A percentile compares a stretch with the other conserved stretches of the same genome.
These are phyloP conservation scores for Ensete ventricosum DNA, from an alignment of 176 grass and related monocot genomes.

Conservation along the genomic window DNA sequence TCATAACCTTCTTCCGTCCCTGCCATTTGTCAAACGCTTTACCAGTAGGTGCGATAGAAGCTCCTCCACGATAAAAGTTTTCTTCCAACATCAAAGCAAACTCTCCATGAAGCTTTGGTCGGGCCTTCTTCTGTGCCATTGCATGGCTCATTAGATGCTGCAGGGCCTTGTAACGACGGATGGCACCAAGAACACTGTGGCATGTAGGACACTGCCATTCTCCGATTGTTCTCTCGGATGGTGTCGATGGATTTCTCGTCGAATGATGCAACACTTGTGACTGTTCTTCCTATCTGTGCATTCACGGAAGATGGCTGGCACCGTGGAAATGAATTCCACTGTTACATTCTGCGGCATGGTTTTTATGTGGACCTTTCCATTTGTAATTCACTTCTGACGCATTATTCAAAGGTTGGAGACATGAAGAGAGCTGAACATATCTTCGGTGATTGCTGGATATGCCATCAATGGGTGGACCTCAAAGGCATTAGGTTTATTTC, in stretches of 20 bases:
- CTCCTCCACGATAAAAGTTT: conserved; percentile 53
- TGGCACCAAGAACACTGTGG: conserved; percentile 85
- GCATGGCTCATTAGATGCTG: conserved; percentile 66
- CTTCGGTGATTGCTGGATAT: conserved; percentile 46
- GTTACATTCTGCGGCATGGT: conserved; percentile 40
- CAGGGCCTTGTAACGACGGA: conserved; percentile 76
- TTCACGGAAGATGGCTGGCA: conserved; percentile 24
- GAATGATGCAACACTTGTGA: conserved; percentile 50
- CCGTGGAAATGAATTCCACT: conserved; percentile 43
- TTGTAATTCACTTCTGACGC: conserved; percentile 53
- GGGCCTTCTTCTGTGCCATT: conserved; percentile 53
- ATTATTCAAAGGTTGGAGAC: conserved; percentile 47
- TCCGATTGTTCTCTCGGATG: conserved; percentile 36
- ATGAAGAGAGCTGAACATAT: conserved; percentile 33
- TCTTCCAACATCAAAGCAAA: conserved; percentile 65
- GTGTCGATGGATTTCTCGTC: conserved; percentile 19
- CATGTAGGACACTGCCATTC: too few species aligned
- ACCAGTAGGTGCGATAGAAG: conserved; percentile 43
- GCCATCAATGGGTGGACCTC: conserved; percentile 35
- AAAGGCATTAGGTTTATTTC: conserved; percentile 36
- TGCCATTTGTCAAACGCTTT: conserved; percentile 81
- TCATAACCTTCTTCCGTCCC: conserved; percentile 67
- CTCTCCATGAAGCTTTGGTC: conserved; percentile 71
- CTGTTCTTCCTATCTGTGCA: conserved; percentile 42
- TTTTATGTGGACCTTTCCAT: conserved; percentile 37